Conservation (phyloP, 768 basidiomycete species). For the Myochromella boudieri region DNA sequence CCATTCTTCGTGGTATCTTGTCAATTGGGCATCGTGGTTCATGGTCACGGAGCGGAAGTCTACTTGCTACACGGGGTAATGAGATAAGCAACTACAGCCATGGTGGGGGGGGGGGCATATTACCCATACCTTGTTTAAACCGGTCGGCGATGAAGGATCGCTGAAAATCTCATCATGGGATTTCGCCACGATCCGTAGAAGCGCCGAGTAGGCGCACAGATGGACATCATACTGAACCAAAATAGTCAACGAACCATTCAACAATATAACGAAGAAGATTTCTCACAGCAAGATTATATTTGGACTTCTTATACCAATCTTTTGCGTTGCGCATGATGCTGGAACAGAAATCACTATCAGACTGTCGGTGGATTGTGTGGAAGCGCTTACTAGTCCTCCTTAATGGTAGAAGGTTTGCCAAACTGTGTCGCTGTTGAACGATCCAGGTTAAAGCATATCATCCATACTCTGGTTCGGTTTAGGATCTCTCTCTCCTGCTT, state of each 20-base stretch:
- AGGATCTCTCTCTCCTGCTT: conserved; percentile 79
- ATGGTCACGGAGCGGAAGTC: conserved; percentile 68
- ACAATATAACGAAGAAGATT: neutral
- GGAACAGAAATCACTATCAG: conserved; percentile 1
- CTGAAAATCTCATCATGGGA: conserved; percentile 82
- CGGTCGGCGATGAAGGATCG: conserved; percentile 63
- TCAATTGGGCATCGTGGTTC: conserved; percentile 57
- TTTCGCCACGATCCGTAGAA: conserved; percentile 67
- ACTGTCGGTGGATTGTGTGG: neutral
- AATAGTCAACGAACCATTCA: conserved; percentile 4
- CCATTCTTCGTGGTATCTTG: conserved; percentile 68
- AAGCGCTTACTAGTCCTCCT: conserved; percentile 69
- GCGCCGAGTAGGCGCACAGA: conserved; percentile 68
- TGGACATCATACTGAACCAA: conserved; percentile 66
- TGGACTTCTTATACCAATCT: conserved; percentile 75
- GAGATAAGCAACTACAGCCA: too few relatives aligned
- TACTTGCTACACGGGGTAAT: conserved; percentile 43
- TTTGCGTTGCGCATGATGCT: conserved; percentile 69
- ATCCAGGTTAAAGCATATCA: conserved; percentile 89
- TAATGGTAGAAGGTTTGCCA: conserved; percentile 86
- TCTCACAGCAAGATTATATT: conserved; percentile 57
- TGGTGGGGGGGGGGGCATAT: neutral
- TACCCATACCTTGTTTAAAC: conserved; percentile 63
- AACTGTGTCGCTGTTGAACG: conserved; percentile 86
- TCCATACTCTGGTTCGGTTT: conserved; percentile 86